These are phyloP conservation scores for Rosa hybrid DNA, from an alignment of 331 rosid genomes.

Conservation along the genomic window DNA sequence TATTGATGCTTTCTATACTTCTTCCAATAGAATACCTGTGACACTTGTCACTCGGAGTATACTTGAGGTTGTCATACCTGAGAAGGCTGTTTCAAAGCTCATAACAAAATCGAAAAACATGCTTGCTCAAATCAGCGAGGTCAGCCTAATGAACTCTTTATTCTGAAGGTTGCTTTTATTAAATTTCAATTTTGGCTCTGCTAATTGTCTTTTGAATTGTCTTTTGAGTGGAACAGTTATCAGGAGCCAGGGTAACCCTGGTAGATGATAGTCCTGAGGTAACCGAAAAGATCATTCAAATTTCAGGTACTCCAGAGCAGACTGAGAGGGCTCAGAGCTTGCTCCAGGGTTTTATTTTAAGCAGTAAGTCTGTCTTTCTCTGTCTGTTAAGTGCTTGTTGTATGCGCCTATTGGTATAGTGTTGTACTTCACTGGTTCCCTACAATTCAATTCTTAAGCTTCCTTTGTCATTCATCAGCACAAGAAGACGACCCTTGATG, in stretches of 20 bases:
- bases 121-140: conserved; percentile 98
- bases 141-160: conserved; percentile 31
- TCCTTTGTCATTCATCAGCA: conserved; percentile 18
- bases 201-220: neutral
- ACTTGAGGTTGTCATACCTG: conserved; percentile 94
- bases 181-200: neutral
- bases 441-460: neutral
- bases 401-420: neutral
- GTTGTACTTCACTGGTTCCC: neutral
- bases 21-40: conserved; percentile 59
- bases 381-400: neutral
- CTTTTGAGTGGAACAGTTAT: conserved; percentile 55
- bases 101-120: conserved; percentile 84
- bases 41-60: conserved; percentile 95
- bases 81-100: conserved; percentile 87
- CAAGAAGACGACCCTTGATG: conserved; percentile 40
- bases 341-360: conserved; percentile 94
- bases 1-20: neutral
- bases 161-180: conserved; percentile 10
- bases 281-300: conserved; percentile 76
- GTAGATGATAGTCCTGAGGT: conserved; percentile 83
- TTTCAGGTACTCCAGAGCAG: conserved; percentile 96
- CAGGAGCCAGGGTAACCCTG: conserved; percentile 90
- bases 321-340: conserved; percentile 98
- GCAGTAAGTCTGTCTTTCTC: conserved; percentile 58